Percentiles rank a stretch among this genome's conserved stretches.
Conservation (phyloP, 345 rosid genomes). For the Lumnitzera littorea region DNA sequence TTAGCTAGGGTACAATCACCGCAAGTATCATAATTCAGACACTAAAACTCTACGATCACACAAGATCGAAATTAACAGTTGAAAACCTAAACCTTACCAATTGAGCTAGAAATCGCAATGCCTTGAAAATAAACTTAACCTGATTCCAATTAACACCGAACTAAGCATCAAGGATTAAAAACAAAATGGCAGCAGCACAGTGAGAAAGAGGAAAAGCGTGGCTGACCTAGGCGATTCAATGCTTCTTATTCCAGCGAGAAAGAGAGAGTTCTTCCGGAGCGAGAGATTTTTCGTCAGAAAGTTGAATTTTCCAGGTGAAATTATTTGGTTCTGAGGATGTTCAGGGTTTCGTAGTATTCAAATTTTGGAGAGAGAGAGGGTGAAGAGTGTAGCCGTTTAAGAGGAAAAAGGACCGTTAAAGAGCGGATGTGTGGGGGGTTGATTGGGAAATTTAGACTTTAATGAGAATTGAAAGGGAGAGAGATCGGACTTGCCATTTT, state of each 20-base stretch:
- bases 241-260: background rate
- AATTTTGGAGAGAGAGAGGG: constrained; percentile 6
- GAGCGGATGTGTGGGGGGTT: constrained; percentile 14
- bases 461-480: background rate
- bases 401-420: constrained; percentile 28
- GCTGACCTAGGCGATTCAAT: no score
- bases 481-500: background rate
- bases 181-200: no score
- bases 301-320: constrained; percentile 10
- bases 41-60: no score
- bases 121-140: background rate
- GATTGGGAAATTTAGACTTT: constrained; percentile 2
- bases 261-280: no score
- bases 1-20: no score
- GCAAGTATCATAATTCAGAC: no score
- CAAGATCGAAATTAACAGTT: background rate
- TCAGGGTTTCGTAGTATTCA: background rate
- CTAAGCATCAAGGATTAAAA: no score
- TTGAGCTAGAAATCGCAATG: background rate
- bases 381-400: constrained; percentile 16
- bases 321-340: constrained; percentile 4
- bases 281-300: background rate
- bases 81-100: background rate
- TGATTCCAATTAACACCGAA: background rate
- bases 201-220: no score